phyloP scores from a whole-genome alignment of 1,284 basidiomycete genomes.

The Ustilago curta region DNA sequence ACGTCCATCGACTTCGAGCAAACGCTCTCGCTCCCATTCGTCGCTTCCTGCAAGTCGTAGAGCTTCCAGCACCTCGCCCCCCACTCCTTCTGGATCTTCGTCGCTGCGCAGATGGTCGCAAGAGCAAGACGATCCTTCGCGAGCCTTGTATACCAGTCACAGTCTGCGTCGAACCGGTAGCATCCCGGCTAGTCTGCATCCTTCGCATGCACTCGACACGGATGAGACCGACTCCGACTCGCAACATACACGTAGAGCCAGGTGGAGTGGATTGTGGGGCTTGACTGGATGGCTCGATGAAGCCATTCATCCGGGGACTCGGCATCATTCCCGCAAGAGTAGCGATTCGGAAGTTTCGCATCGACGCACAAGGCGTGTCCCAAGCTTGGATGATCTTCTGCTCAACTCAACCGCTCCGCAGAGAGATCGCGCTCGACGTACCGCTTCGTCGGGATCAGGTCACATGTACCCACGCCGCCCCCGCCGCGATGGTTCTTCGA shows the following conservation, averaged over 20 bases:
- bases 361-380: slow-evolving; percentile 25
- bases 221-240: slow-evolving; percentile 34
- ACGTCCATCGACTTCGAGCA: slow-evolving; percentile 20
- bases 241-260: slow-evolving; percentile 13
- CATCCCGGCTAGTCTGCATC: slow-evolving; percentile 27
- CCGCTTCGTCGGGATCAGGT: slow-evolving; percentile 23
- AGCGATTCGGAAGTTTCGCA: slow-evolving; percentile 25
- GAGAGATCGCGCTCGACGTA: slow-evolving; percentile 11
- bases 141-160: slow-evolving; percentile 21
- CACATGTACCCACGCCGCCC: background rate
- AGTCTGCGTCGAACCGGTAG: slow-evolving; percentile 41
- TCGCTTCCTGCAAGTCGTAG: slow-evolving; percentile 40
- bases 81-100: slow-evolving; percentile 25
- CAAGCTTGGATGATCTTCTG: slow-evolving; percentile 40
- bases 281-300: slow-evolving; percentile 49
- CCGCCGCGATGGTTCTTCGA: slow-evolving; percentile 8
- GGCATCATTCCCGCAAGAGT: slow-evolving; percentile 26
- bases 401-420: slow-evolving; percentile 31
- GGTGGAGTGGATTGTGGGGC: slow-evolving; percentile 48
- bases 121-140: slow-evolving; percentile 26
- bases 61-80: slow-evolving; percentile 31
- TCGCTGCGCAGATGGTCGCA: slow-evolving; percentile 47
- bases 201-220: slow-evolving; percentile 24
- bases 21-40: slow-evolving; percentile 43
- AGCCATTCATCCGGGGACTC: slow-evolving; percentile 38